phyloP scores from a whole-genome alignment of 2,329 filamentous ascomycete species.

The Neofusicoccum sp. region DNA sequence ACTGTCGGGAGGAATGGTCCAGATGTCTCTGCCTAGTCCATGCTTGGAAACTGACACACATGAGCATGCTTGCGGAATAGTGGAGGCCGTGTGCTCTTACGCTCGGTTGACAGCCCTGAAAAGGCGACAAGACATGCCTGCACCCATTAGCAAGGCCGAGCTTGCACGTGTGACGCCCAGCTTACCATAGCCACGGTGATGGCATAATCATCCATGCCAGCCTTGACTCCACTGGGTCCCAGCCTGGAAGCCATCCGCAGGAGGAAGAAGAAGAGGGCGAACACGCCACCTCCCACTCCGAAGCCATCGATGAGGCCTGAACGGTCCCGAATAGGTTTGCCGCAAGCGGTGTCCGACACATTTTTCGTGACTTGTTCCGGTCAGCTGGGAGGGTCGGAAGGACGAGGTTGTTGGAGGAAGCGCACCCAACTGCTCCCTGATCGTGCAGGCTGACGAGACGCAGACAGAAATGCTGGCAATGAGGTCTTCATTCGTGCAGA shows the following conservation, averaged over 20 bases:
- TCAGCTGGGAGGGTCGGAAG: not conserved
- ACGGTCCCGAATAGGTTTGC: constrained; percentile 35
- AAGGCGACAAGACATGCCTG: constrained; percentile 24
- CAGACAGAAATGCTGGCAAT: constrained; percentile 24
- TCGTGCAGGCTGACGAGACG: constrained; percentile 25
- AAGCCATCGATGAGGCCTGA: constrained; percentile 33
- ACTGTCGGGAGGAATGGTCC: constrained; percentile 44
- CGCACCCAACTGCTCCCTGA: constrained; percentile 29
- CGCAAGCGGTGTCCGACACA: constrained; percentile 35
- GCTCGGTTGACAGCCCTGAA: constrained; percentile 22
- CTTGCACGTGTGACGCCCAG: not conserved
- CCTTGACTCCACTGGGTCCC: constrained; percentile 33
- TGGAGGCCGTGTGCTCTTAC: constrained; percentile 15
- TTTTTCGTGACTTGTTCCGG: constrained; percentile 37
- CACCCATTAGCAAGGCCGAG: constrained; percentile 9
- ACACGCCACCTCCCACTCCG: constrained; percentile 32
- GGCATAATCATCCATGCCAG: constrained; percentile 41
- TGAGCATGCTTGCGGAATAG: constrained; percentile 16
- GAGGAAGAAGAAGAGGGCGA: constrained; percentile 34
- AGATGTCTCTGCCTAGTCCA: constrained; percentile 53
- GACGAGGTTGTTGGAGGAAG: not conserved
- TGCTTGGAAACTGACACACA: constrained; percentile 27
- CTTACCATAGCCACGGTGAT: constrained; percentile 41
- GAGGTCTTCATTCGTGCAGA: constrained; percentile 24
- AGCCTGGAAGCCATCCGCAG: constrained; percentile 37